These are phyloP conservation scores for Diaporthe citriasiana DNA, from an alignment of 2,329 filamentous ascomycete genomes.

Conservation along the genomic window DNA sequence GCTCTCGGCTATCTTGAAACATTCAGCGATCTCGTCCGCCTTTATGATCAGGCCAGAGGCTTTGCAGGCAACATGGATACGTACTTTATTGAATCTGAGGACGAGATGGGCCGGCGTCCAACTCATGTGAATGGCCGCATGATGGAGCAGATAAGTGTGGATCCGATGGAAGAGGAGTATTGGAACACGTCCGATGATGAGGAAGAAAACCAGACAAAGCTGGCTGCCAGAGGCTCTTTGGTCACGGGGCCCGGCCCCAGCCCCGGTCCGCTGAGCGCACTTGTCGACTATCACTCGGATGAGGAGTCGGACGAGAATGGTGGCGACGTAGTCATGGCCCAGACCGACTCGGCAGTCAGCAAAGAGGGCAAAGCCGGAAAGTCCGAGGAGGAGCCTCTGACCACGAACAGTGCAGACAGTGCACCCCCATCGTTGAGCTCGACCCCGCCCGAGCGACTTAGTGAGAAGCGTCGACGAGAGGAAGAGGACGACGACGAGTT, in stretches of 20 bases:
- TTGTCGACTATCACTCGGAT: constrained; percentile 42
- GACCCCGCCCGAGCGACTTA: constrained; percentile 82
- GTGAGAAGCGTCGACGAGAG: constrained; percentile 91
- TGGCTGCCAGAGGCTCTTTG: constrained; percentile 53
- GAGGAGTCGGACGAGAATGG: constrained; percentile 80
- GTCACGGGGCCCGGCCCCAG: constrained; percentile 68
- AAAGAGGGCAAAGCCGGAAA: constrained; percentile 45
- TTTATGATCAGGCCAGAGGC: constrained; percentile 84
- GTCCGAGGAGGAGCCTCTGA: constrained; percentile 44
- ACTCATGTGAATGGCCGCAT: constrained; percentile 62
- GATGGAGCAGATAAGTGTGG: constrained; percentile 80
- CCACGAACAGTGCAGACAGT: constrained; percentile 53
- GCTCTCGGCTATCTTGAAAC: constrained; percentile 86
- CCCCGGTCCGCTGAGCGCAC: constrained; percentile 75
- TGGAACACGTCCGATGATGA: constrained; percentile 92
- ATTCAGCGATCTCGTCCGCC: constrained; percentile 81
- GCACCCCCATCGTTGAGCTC: constrained; percentile 53
- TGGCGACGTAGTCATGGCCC: constrained; percentile 59
- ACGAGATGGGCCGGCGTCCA: constrained; percentile 63
- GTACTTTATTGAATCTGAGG: constrained; percentile 80
- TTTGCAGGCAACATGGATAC: constrained; percentile 74
- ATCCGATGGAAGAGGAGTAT: constrained; percentile 91
- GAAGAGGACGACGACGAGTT: constrained; percentile 95
- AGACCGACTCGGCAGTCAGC: constrained; percentile 48
- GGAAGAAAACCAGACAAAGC: constrained; percentile 72